These are phyloP conservation scores for Phytophthora ramorum DNA, from an alignment of 352 stramenopile genomes.

Conservation along the genomic window DNA sequence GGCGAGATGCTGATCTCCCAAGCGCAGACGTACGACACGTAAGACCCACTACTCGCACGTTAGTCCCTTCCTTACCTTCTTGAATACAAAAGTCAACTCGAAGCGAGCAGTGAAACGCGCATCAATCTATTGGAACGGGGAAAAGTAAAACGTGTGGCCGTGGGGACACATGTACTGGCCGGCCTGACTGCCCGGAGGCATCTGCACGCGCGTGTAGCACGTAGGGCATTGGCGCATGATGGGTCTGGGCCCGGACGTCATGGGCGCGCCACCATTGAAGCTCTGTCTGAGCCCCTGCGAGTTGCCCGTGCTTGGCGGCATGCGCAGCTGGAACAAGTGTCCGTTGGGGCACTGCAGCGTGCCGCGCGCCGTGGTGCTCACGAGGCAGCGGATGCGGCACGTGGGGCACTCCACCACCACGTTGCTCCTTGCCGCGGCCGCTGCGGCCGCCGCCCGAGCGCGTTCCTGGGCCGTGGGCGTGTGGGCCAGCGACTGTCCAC, in stretches of 20 bases:
- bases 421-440: slow-evolving; percentile 63
- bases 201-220: slow-evolving; percentile 89
- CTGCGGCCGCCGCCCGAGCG: slow-evolving; percentile 56
- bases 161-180: slow-evolving; percentile 91
- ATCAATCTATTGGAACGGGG: slow-evolving; percentile 63
- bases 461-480: slow-evolving; percentile 79
- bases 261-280: slow-evolving; percentile 30
- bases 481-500: slow-evolving; percentile 74
- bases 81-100: slow-evolving; percentile 16
- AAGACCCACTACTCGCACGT: slow-evolving; percentile 13
- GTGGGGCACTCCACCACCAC: slow-evolving; percentile 81
- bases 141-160: slow-evolving; percentile 89
- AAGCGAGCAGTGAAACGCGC: slow-evolving; percentile 16
- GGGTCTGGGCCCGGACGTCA: slow-evolving; percentile 43
- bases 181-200: slow-evolving; percentile 83
- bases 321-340: slow-evolving; percentile 76
- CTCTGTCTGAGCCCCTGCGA: slow-evolving; percentile 51
- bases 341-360: slow-evolving; percentile 82
- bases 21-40: slow-evolving; percentile 31
- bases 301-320: slow-evolving; percentile 55
- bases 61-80: slow-evolving; percentile 15
- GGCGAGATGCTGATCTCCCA: slow-evolving; percentile 76
- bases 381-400: slow-evolving; percentile 78
- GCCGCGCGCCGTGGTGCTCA: slow-evolving; percentile 72
- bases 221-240: slow-evolving; percentile 89